These are phyloP conservation scores for Boletus sp. DNA, from an alignment of 1,284 basidiomycete genomes.

Conservation along the genomic window DNA sequence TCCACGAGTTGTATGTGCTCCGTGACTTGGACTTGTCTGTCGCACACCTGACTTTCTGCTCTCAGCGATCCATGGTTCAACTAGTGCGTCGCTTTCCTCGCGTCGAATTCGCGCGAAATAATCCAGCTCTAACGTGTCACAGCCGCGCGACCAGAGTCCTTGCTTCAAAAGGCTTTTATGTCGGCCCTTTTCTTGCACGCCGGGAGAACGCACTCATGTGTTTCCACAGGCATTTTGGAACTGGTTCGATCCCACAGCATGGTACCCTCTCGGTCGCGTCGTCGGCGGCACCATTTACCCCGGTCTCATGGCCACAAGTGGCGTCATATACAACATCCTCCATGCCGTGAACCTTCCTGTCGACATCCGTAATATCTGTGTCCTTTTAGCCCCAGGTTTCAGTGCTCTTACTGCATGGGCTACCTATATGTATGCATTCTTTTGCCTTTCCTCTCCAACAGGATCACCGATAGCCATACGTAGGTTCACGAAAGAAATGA, in stretches of 20 bases:
- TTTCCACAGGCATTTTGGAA: constrained; percentile 93
- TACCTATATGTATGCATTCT: constrained; percentile 81
- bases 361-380: constrained; percentile 96
- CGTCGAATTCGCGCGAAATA: neutral
- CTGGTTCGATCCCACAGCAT: constrained; percentile 99
- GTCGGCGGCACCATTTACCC: constrained; percentile 99
- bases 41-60: constrained; percentile 10
- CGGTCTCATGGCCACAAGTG: constrained; percentile 95
- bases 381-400: constrained; percentile 94
- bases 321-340: constrained; percentile 91
- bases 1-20: constrained; percentile 89
- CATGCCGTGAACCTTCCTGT: constrained; percentile 91
- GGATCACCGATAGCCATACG: constrained; percentile 5
- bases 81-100: constrained; percentile 59
- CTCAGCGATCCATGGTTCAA: constrained; percentile 96
- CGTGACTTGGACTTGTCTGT: neutral
- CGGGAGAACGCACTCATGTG: neutral
- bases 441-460: neutral
- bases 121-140: constrained; percentile 15
- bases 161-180: constrained; percentile 91
- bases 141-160: constrained; percentile 90
- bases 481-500: constrained; percentile 93
- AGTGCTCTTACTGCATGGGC: constrained; percentile 95
- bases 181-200: constrained; percentile 38
- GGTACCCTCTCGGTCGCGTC: constrained; percentile 97